phyloP scores from a whole-genome alignment of 129 eudicot species.

The Lactuca saligna region DNA sequence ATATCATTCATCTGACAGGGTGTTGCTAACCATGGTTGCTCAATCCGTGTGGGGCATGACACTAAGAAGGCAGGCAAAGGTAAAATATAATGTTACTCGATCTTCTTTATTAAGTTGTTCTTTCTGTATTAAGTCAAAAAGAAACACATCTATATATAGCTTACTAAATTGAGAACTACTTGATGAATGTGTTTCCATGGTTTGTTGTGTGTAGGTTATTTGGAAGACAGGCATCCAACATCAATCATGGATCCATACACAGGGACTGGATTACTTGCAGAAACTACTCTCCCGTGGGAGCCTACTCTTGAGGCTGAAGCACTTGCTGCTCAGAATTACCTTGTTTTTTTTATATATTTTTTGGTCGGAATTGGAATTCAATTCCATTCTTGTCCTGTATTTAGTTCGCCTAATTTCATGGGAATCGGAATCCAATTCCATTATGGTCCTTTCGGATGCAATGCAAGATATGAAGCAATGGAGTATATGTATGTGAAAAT shows the following conservation, averaged over 20 bases:
- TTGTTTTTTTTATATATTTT: too few species aligned
- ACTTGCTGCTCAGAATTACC: slow-evolving; percentile 99
- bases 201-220: slow-evolving; percentile 62
- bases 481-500: too few species aligned
- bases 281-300: slow-evolving; percentile 92
- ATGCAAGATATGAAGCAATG: too few species aligned
- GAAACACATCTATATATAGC: too few species aligned
- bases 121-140: background rate
- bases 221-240: slow-evolving; percentile 99
- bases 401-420: too few species aligned
- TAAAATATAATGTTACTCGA: slow-evolving; percentile 6
- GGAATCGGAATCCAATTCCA: too few species aligned
- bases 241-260: slow-evolving; percentile 99
- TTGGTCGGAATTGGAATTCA: too few species aligned
- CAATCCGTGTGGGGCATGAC: slow-evolving; percentile 99
- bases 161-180: too few species aligned
- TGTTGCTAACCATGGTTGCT: slow-evolving; percentile 98
- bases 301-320: slow-evolving; percentile 98
- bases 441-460: too few species aligned
- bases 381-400: too few species aligned
- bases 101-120: too few species aligned
- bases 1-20: slow-evolving; percentile 72
- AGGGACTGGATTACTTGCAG: slow-evolving; percentile 89
- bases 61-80: slow-evolving; percentile 97
- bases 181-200: background rate